phyloP scores from a whole-genome alignment of 2,329 filamentous ascomycete species.

The Colletotrichum karsti region DNA sequence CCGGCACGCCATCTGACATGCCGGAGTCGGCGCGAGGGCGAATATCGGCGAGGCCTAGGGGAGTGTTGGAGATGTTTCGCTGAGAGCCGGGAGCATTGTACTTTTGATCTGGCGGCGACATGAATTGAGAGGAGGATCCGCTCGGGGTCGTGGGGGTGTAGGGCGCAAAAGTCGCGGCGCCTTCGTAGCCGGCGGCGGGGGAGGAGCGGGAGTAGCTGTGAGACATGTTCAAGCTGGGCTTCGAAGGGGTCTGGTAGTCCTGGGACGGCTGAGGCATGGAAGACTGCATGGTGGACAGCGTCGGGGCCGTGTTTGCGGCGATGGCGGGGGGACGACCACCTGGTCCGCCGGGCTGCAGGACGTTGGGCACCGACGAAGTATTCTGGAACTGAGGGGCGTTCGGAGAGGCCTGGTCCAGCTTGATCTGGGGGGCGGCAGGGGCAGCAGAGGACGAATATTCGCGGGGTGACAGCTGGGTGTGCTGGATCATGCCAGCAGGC shows the following conservation, averaged over 20 bases:
- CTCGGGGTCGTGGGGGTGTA: conserved; percentile 73
- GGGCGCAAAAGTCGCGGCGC: conserved; percentile 56
- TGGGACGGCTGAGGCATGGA: conserved; percentile 47
- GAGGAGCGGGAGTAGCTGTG: conserved; percentile 88
- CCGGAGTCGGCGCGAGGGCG: conserved; percentile 85
- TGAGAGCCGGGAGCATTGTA: conserved; percentile 66
- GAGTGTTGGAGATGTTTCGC: conserved; percentile 80
- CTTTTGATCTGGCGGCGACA: conserved; percentile 47
- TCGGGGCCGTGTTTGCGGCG: conserved; percentile 54
- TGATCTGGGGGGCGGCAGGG: conserved; percentile 55
- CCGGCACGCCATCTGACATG: conserved; percentile 75
- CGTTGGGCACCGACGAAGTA: conserved; percentile 61
- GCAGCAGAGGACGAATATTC: conserved; percentile 48
- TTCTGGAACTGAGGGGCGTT: conserved; percentile 48
- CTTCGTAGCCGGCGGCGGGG: conserved; percentile 70
- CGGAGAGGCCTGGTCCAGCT: conserved; percentile 54
- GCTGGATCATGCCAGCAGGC: conserved; percentile 53
- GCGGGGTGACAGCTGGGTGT: conserved; percentile 54
- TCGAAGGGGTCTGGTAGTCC: conserved; percentile 71
- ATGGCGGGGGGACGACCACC: conserved; percentile 44
- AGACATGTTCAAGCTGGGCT: conserved; percentile 70
- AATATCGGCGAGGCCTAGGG: conserved; percentile 91
- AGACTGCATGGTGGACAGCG: conserved; percentile 55
- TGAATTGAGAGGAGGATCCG: conserved; percentile 39
- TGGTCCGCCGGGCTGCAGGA: conserved; percentile 61